Evolutionary conservation across 768 basidiomycete genomes (phyloP).

Genomic region (Boletus rex-veris): DNA sequence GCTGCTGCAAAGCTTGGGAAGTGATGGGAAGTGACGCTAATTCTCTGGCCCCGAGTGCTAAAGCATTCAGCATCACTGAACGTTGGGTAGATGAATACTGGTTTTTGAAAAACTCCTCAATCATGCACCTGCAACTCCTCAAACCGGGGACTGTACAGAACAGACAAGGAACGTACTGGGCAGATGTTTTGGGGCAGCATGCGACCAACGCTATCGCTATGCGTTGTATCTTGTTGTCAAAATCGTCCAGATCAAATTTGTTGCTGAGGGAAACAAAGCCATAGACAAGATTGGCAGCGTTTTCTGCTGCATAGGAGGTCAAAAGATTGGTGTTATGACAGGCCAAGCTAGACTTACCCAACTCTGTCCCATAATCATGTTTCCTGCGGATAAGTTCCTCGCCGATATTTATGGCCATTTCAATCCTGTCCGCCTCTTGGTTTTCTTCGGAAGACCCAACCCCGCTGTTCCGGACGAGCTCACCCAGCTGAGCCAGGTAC

Average conservation of each 20-base stretch:
- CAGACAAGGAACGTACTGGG: constrained; percentile 58
- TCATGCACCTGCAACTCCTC: constrained; percentile 54
- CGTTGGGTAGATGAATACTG: constrained; percentile 90
- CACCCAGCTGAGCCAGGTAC: constrained; percentile 82
- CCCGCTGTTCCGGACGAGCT: constrained; percentile 64
- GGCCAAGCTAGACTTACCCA: constrained; percentile 47
- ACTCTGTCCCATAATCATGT: constrained; percentile 78
- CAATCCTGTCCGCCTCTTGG: constrained; percentile 70
- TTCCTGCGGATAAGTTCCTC: constrained; percentile 86
- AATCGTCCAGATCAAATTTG: constrained; percentile 79
- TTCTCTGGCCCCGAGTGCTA: constrained; percentile 85
- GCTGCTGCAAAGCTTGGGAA: constrained; percentile 32
- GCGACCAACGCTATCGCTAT: constrained; percentile 76
- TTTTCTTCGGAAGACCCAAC: constrained; percentile 50
- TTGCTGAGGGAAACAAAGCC: constrained; percentile 73
- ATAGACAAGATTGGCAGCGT: constrained; percentile 77
- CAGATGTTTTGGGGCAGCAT: constrained; percentile 72
- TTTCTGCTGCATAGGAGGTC: constrained; percentile 63
- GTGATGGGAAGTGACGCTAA: constrained; percentile 50
- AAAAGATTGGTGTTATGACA: constrained; percentile 3
- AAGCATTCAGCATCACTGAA: constrained; percentile 77
- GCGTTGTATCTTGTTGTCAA: constrained; percentile 71
- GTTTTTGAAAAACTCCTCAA: constrained; percentile 92
- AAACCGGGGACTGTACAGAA: background rate
- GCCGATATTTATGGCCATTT: constrained; percentile 75